Percentiles rank a stretch among this genome's conserved stretches.
Conservation (phyloP, 176 grass and related monocot species). For the Bromus sterilis region DNA sequence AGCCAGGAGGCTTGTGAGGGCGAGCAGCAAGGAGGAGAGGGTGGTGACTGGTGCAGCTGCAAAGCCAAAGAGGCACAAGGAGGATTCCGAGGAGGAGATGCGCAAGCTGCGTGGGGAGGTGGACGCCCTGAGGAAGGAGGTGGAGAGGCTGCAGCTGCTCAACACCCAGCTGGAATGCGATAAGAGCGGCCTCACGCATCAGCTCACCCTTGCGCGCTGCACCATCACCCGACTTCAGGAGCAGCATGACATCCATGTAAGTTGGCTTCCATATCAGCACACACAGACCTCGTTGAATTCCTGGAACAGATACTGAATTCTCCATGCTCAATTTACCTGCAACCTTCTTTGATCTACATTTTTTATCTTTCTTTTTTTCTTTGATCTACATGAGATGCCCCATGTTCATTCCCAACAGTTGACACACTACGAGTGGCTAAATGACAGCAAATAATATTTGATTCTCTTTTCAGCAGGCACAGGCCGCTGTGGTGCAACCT, state of each 20-base stretch:
- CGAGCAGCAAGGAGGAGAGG: slow-evolving; percentile 9
- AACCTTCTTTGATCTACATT: not conserved
- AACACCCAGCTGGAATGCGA: slow-evolving; percentile 35
- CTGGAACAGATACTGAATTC: too few relatives aligned
- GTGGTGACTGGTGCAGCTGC: not conserved
- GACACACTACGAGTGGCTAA: not conserved
- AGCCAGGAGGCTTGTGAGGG: slow-evolving; percentile 12
- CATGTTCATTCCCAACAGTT: not conserved
- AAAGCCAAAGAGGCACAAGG: slow-evolving; percentile 8
- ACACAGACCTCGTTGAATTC: not conserved
- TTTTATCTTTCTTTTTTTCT: too few relatives aligned
- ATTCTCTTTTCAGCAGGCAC: not conserved
- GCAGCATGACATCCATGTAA: not conserved
- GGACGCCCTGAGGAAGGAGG: slow-evolving; percentile 24
- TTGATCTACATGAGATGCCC: not conserved
- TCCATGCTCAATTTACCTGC: too few relatives aligned
- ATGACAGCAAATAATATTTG: not conserved
- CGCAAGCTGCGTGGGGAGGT: slow-evolving; percentile 30
- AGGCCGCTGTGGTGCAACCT: not conserved
- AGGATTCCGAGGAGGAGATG: slow-evolving; percentile 30
- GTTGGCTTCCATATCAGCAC: not conserved
- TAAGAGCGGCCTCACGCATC: slow-evolving; percentile 21
- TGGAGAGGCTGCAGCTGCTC: slow-evolving; percentile 47
- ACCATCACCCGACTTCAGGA: slow-evolving; percentile 14
- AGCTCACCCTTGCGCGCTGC: slow-evolving; percentile 16